Conservation (phyloP, 768 basidiomycete genomes). For the Agaricus subrufescens region DNA sequence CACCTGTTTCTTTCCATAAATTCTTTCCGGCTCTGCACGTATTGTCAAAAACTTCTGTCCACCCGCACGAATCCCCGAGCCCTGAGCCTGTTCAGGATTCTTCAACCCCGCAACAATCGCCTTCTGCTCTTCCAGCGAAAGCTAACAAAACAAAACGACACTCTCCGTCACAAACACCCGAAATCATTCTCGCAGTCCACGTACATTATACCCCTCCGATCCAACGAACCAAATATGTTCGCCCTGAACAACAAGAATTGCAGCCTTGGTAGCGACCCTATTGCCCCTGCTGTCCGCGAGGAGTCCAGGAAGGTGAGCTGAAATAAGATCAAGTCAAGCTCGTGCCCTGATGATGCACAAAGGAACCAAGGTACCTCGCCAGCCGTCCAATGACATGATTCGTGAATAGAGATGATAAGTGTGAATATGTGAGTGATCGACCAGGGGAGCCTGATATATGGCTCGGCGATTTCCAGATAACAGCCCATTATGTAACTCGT, state of each 20-base stretch:
- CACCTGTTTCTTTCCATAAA: conserved; percentile 79
- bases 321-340: background rate
- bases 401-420: conserved; percentile 3
- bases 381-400: conserved; percentile 47
- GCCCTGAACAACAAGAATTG: conserved; percentile 68
- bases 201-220: conserved; percentile 52
- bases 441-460: conserved; percentile 7
- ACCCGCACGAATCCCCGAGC: conserved; percentile 57
- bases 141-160: conserved; percentile 29
- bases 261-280: conserved; percentile 55
- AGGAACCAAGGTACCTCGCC: conserved; percentile 48
- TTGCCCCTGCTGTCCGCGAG: conserved; percentile 65
- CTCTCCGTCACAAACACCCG: background rate
- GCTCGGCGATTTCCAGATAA: conserved; percentile 10
- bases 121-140: conserved; percentile 61
- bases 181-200: conserved; percentile 17
- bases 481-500: background rate
- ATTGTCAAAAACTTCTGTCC: conserved; percentile 77
- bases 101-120: conserved; percentile 46
- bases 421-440: conserved; percentile 10
- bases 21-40: conserved; percentile 38
- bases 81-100: conserved; percentile 35
- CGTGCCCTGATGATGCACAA: background rate
- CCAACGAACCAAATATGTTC: conserved; percentile 74
- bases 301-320: conserved; percentile 81